These are phyloP conservation scores for Ophiostoma sp. DNA, from an alignment of 2,329 filamentous ascomycete genomes.

Conservation along the genomic window DNA sequence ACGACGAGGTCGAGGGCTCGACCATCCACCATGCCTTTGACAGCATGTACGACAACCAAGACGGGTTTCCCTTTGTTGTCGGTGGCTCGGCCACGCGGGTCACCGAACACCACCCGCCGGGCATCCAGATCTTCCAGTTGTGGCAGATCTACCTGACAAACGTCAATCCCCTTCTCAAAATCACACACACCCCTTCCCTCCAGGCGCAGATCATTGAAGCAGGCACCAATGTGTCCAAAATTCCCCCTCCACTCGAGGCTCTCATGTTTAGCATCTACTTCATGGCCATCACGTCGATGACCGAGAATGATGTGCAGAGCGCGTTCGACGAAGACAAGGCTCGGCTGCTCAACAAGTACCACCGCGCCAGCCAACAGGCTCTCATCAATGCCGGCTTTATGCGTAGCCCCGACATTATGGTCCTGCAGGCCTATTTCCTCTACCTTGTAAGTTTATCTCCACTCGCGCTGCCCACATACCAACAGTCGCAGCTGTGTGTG, in stretches of 20 bases:
- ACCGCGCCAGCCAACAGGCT: constrained; percentile 57
- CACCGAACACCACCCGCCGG: constrained; percentile 46
- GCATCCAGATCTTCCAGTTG: constrained; percentile 56
- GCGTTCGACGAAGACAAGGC: constrained; percentile 51
- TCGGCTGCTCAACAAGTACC: constrained; percentile 48
- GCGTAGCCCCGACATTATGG: constrained; percentile 57
- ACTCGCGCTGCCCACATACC: constrained; percentile 30
- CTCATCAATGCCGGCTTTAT: constrained; percentile 63
- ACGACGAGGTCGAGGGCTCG: constrained; percentile 51
- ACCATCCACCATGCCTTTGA: constrained; percentile 55
- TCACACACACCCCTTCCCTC: constrained; percentile 61
- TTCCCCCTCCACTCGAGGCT: constrained; percentile 54
- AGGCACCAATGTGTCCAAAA: constrained; percentile 48
- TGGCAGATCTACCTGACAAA: constrained; percentile 68
- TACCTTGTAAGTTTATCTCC: constrained; percentile 42
- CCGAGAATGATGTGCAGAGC: constrained; percentile 46
- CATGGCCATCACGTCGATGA: constrained; percentile 53
- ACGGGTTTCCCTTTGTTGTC: constrained; percentile 54
- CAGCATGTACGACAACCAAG: constrained; percentile 51
- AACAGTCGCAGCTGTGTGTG: constrained; percentile 39
- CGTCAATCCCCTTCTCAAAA: constrained; percentile 62
- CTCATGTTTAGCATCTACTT: constrained; percentile 64
- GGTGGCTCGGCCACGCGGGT: constrained; percentile 42
- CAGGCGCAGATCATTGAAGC: constrained; percentile 61
- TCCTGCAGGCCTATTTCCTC: constrained; percentile 62